Evolutionary conservation across 2,329 filamentous ascomycete species (phyloP).

Genomic region (Cytospora schulzeri): DNA sequence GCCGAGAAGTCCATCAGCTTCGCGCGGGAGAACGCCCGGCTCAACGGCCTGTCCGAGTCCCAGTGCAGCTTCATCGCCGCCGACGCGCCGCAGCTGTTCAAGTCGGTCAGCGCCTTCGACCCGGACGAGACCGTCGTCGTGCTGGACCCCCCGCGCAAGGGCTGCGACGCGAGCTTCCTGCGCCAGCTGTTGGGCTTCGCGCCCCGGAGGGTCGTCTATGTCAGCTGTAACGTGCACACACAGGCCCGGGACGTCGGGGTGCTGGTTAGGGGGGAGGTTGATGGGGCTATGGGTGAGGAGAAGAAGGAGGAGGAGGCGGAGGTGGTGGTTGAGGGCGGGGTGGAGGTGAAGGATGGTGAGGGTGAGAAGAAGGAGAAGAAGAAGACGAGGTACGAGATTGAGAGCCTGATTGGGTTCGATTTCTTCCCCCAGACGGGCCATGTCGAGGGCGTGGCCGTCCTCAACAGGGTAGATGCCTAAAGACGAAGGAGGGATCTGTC

Average conservation of each 20-base stretch:
- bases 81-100: slow-evolving; percentile 83
- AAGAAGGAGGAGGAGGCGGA: slow-evolving; percentile 34
- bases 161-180: slow-evolving; percentile 85
- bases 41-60: slow-evolving; percentile 69
- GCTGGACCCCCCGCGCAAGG: slow-evolving; percentile 94
- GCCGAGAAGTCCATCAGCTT: slow-evolving; percentile 75
- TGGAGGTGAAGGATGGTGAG: slow-evolving; percentile 25
- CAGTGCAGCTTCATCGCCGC: slow-evolving; percentile 86
- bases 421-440: slow-evolving; percentile 90
- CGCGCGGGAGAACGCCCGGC: slow-evolving; percentile 74
- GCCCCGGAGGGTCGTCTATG: slow-evolving; percentile 83
- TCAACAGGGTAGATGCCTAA: slow-evolving; percentile 56
- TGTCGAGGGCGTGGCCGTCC: slow-evolving; percentile 67
- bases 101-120: slow-evolving; percentile 66
- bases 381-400: slow-evolving; percentile 72
- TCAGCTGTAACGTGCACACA: slow-evolving; percentile 97
- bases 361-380: slow-evolving; percentile 35
- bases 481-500: not conserved
- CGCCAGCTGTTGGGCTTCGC: slow-evolving; percentile 76
- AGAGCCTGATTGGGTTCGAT: slow-evolving; percentile 90
- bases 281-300: slow-evolving; percentile 27
- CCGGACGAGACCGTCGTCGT: slow-evolving; percentile 87
- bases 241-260: slow-evolving; percentile 92
- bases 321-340: slow-evolving; percentile 6
- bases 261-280: slow-evolving; percentile 70